These are phyloP conservation scores for Aspergillus sp. DNA, from an alignment of 2,329 filamentous ascomycete genomes.

Conservation along the genomic window DNA sequence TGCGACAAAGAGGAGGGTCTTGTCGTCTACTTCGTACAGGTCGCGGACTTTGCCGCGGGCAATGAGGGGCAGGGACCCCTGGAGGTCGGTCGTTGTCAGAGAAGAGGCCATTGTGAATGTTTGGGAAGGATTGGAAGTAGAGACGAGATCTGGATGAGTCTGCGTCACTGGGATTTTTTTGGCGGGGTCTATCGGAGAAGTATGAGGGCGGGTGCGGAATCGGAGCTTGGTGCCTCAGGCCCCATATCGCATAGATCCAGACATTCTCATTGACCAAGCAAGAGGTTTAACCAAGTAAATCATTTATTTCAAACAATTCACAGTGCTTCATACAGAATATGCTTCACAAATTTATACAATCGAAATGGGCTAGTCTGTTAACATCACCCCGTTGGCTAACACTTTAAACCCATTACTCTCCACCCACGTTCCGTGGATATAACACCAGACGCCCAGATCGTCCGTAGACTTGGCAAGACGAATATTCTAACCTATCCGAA, in stretches of 20 bases:
- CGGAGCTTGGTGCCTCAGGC: neutral
- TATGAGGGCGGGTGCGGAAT: conserved; percentile 1
- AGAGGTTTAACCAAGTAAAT: too few relatives aligned
- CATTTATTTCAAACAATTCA: neutral
- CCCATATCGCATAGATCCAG: neutral
- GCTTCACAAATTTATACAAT: neutral
- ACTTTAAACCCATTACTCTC: too few relatives aligned
- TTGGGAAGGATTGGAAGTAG: neutral
- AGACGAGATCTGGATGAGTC: neutral
- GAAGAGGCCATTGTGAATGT: conserved; percentile 33
- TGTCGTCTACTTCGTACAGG: conserved; percentile 69
- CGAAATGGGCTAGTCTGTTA: neutral
- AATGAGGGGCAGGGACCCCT: conserved; percentile 49
- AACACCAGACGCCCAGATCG: too few relatives aligned
- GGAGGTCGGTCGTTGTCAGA: conserved; percentile 44
- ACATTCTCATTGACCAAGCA: too few relatives aligned
- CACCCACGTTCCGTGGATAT: too few relatives aligned
- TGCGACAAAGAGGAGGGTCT: conserved; percentile 76
- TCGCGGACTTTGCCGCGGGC: conserved; percentile 76
- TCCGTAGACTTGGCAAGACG: too few relatives aligned
- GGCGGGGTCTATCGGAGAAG: conserved; percentile 5
- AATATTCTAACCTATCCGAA: too few relatives aligned
- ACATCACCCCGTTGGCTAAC: neutral
- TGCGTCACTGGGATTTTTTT: conserved; percentile 11
- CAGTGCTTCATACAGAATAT: neutral